Conservation (phyloP, 768 basidiomycete genomes). For the Pleurotus djamor region DNA sequence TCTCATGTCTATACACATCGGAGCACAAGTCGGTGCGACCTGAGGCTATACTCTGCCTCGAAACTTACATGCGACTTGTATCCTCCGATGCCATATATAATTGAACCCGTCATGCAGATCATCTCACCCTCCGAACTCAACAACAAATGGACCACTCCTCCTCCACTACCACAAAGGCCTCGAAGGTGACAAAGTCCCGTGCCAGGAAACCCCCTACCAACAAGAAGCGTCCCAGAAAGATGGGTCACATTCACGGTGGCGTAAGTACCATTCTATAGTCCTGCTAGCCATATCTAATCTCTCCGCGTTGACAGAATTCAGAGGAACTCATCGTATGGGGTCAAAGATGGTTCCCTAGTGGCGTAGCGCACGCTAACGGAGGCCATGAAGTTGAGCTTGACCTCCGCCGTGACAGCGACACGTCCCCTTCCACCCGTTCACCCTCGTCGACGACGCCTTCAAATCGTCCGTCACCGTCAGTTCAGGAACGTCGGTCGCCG, state of each 20-base stretch:
- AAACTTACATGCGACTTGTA: background rate
- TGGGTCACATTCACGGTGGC: background rate
- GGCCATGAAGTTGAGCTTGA: background rate
- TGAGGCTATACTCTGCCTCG: conserved; percentile 7
- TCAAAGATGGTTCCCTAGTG: conserved; percentile 3
- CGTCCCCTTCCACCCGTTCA: background rate
- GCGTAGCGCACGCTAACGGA: background rate
- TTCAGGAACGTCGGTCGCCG: background rate
- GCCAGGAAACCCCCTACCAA: background rate
- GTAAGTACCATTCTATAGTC: background rate
- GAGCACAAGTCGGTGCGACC: conserved; percentile 4
- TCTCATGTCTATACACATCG: conserved; percentile 1
- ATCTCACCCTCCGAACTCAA: background rate
- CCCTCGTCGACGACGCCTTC: background rate
- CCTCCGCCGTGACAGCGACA: background rate
- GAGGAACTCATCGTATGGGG: background rate
- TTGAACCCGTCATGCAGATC: background rate
- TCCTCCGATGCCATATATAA: background rate
- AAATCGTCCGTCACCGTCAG: background rate
- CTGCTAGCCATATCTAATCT: background rate
- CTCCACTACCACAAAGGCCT: background rate
- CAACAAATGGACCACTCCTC: background rate
- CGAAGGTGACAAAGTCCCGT: conserved; percentile 1
- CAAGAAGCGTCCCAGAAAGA: conserved; percentile 2
- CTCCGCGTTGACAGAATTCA: background rate